Evolutionary conservation across 1,284 basidiomycete genomes (phyloP), one percentile per base, ranked within the genome.

Genomic region (Veloboletus limbatus): DNA sequence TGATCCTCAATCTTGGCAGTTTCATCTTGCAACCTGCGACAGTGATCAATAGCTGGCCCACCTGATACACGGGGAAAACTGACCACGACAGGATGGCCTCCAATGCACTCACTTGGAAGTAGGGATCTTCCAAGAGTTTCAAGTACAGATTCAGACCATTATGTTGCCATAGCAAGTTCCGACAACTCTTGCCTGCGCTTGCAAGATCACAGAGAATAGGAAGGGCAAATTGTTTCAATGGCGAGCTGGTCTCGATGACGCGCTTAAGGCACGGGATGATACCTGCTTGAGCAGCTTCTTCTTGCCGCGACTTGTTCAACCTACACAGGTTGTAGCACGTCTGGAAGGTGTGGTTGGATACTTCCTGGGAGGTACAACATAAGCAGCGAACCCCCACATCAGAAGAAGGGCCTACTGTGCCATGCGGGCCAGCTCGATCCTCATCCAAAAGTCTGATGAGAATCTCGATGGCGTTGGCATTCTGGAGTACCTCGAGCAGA

Each of bases 201-300:
- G 92, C 91, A 35, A 98, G 78, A 63, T 97, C 96, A 67, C 96
- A 98, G 8, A 99, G 75, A 54, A 98, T 95, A 1, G 96, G 96
- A 39, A 99, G 73, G 0, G 96, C 96, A 60, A 98, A 98, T 62
- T 98, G 95, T 66, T 93, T 95, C 55, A 98, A 76, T 0, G 92
- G 95, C 14, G 93, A 96, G 50, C 82, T 88, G 10, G 83, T 88
- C 59, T 86, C 79, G 48, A 95, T 91, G 38, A 97, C 86, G 4
- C 84, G 81, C 65, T 93, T 89, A 31, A 99, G 77, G 54, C 91
- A 82, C 2, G 96, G 92, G 22, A 99, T 87, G 51, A 97, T 91
- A 11, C 94, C 96, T 3, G 92, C 92, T 59, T 94, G 87, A 0
- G 95, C 94, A 5, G 96, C 94, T 67, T 98, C 96, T 69, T 98